A percentile compares a stretch with the other conserved stretches of the same genome.
These are phyloP conservation scores for Glycine latifolia DNA, from an alignment of 306 rosid genomes.

Conservation along the genomic window DNA sequence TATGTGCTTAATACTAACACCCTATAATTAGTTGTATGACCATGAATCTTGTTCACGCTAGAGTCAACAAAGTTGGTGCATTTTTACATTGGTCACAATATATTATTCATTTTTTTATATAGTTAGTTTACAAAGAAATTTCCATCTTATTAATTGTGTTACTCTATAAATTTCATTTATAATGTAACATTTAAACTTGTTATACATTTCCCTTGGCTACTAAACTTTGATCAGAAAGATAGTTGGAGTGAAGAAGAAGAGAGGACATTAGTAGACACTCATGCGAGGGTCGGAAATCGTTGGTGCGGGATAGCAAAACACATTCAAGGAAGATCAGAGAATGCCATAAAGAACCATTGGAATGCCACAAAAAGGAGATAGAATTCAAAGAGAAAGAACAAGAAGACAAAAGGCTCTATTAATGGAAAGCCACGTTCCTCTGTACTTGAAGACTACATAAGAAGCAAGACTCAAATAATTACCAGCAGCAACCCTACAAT, in stretches of 20 bases:
- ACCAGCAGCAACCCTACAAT: background rate
- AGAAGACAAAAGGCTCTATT: conserved; percentile 44
- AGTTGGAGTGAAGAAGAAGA: conserved; percentile 83
- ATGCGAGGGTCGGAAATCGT: conserved; percentile 66
- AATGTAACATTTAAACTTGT: background rate
- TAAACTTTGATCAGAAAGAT: conserved; percentile 57
- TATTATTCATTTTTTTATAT: too few relatives aligned
- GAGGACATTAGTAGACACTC: conserved; percentile 62
- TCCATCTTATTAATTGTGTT: background rate
- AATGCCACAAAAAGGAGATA: conserved; percentile 88
- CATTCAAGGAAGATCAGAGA: conserved; percentile 85
- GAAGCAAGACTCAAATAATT: conserved; percentile 44
- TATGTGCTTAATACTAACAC: background rate
- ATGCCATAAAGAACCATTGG: conserved; percentile 91
- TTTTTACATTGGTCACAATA: too few relatives aligned
- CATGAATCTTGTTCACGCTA: too few relatives aligned
- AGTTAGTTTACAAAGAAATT: background rate
- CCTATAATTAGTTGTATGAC: background rate
- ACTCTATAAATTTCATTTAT: background rate
- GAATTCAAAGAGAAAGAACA: conserved; percentile 72
- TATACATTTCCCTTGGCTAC: background rate
- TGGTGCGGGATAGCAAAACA: conserved; percentile 87
- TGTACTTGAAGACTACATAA: conserved; percentile 76
- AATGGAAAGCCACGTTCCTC: conserved; percentile 43
- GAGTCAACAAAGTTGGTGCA: too few relatives aligned